Evolutionary conservation across 306 rosid genomes (phyloP), one percentile per base, ranked within the genome.

Genomic region (Malus asiatica): DNA sequence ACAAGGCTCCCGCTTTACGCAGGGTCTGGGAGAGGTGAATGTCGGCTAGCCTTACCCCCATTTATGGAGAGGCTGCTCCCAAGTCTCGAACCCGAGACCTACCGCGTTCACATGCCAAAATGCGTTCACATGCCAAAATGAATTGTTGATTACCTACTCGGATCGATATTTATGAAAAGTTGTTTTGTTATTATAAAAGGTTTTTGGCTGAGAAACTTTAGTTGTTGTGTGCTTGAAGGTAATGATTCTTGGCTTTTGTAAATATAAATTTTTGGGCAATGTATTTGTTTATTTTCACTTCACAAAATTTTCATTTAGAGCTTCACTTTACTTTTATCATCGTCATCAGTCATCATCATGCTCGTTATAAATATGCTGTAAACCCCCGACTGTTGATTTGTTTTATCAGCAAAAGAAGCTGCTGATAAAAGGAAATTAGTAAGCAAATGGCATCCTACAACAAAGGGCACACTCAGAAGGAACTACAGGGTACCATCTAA

Each of bases 391-490:
- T 23, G n/a, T 32, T 64, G 62, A 27, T 35, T 67, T 74, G 55
- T 53, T 35, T 65, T 44, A 82, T 35, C 85, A 88, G 91, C 40
- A 16, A 80, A 85, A 64, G 91, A 81, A 51, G 87, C 86, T 71
- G 83, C 72, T 59, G 87, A 81, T 42, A 76, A 66, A 84, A 84
- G 85, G 76, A 94, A 92, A 81, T 63, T 83, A 66, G 96, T 87
- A 58, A 94, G 92, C 85, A 94, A 94, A 90, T 94, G 98, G 98
- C 98, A 94, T 84, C 95, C 98, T 60, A 94, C 98, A 48, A 90
- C 96, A 59, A 94, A 90, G 87, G 97, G 98, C 33, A 94, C 98
- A 4, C 98, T 94, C 48, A 82, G 83, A 79, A 90, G 98, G 88
- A 94, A 92, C 86, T 94, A 94, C 44, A 84, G 97, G 66, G 88